phyloP scores from a whole-genome alignment of 208 protist species.

The Naegleria lovaniensis region DNA sequence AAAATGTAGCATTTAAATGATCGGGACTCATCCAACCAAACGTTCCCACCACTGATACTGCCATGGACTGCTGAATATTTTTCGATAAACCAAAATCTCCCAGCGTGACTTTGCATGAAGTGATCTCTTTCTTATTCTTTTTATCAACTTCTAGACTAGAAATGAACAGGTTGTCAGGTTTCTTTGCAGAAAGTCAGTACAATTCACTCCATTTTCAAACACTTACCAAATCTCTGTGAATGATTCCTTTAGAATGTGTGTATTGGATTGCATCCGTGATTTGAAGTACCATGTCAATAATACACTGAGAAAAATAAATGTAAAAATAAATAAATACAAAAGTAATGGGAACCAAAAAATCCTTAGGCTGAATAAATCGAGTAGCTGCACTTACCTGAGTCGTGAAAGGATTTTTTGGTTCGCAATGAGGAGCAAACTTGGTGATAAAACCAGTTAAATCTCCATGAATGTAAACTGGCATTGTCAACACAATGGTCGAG shows the following conservation, averaged over 20 bases:
- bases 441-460: not conserved
- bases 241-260: not conserved
- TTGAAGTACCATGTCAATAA: not conserved
- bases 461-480: constrained; percentile 1
- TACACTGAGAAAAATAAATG: not conserved
- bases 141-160: not conserved
- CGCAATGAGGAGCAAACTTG: not conserved
- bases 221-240: constrained; percentile 21
- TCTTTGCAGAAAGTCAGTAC: not conserved
- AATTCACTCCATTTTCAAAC: no score
- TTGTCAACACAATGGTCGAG: not conserved
- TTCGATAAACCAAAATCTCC: not conserved
- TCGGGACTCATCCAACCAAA: not conserved
- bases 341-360: no score
- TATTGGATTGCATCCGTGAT: constrained; percentile 1
- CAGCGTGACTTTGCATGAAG: not conserved
- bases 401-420: not conserved
- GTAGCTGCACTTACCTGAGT: not conserved
- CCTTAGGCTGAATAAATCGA: no score
- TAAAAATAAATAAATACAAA: not conserved
- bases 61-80: not conserved
- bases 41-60: not conserved
- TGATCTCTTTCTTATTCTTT: not conserved
- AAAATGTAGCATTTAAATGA: not conserved
- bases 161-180: not conserved